These are phyloP conservation scores for Limnanthes douglasii DNA, from an alignment of 345 rosid genomes.

Conservation along the genomic window DNA sequence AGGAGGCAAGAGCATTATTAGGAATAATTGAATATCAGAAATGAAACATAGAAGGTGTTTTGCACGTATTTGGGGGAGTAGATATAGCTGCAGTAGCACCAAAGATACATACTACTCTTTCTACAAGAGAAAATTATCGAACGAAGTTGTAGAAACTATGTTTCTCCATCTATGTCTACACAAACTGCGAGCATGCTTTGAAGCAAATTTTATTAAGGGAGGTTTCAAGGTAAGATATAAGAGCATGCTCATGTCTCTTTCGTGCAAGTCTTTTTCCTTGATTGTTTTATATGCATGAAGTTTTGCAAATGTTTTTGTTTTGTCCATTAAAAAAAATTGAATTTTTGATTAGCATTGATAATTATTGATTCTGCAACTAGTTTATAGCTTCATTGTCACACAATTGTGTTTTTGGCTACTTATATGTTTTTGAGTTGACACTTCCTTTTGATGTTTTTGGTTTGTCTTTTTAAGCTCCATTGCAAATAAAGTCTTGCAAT, in stretches of 20 bases:
- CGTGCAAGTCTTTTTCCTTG: too few species aligned
- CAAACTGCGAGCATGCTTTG: constrained; percentile 66
- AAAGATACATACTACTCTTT: constrained; percentile 41
- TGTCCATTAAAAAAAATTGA: too few species aligned
- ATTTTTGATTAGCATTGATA: too few species aligned
- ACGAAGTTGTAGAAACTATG: constrained; percentile 27
- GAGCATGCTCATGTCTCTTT: too few species aligned
- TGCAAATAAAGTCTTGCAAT: background rate
- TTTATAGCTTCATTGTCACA: background rate
- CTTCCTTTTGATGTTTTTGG: constrained; percentile 1
- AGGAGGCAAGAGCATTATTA: constrained; percentile 83
- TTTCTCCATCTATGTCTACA: constrained; percentile 45
- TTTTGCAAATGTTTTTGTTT: too few species aligned
- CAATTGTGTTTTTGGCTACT: background rate
- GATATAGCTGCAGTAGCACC: constrained; percentile 49
- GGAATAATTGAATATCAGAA: constrained; percentile 85
- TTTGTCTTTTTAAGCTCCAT: too few species aligned
- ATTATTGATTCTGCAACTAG: background rate
- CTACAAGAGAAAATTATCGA: constrained; percentile 29
- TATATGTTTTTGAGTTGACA: background rate
- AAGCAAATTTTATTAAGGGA: constrained; percentile 61
- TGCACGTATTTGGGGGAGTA: constrained; percentile 80
- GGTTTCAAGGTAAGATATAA: constrained; percentile 60
- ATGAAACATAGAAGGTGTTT: constrained; percentile 65
- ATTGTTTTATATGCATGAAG: too few species aligned